These are phyloP conservation scores for Podosphaera leucotricha DNA, from an alignment of 2,329 filamentous ascomycete species.

Conservation along the genomic window DNA sequence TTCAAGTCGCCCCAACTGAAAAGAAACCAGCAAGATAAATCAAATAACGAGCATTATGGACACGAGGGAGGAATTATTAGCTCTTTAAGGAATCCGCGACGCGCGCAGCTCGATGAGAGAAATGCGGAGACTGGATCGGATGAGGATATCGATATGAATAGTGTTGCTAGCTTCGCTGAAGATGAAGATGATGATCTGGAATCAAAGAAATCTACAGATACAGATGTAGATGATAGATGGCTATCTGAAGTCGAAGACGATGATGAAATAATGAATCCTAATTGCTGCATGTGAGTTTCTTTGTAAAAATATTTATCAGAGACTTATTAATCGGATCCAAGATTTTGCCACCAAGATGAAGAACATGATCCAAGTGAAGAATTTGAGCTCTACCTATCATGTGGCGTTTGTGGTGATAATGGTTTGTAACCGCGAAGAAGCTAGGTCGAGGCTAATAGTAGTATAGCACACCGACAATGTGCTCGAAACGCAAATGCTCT, in stretches of 20 bases:
- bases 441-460: slow-evolving; percentile 19
- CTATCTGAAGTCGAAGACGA: slow-evolving; percentile 29
- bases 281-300: slow-evolving; percentile 39
- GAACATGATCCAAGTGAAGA: slow-evolving; percentile 63
- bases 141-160: slow-evolving; percentile 13
- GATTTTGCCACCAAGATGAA: slow-evolving; percentile 66
- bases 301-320: slow-evolving; percentile 3
- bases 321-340: slow-evolving; percentile 19
- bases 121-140: slow-evolving; percentile 15
- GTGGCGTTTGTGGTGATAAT: slow-evolving; percentile 56
- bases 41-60: slow-evolving; percentile 18
- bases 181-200: slow-evolving; percentile 26
- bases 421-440: slow-evolving; percentile 31
- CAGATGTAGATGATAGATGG: slow-evolving; percentile 32
- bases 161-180: slow-evolving; percentile 9
- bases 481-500: slow-evolving; percentile 48
- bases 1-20: too few relatives aligned
- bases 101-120: slow-evolving; percentile 17
- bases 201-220: slow-evolving; percentile 31
- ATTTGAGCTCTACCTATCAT: slow-evolving; percentile 57
- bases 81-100: slow-evolving; percentile 15
- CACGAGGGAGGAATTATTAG: slow-evolving; percentile 16
- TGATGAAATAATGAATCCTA: slow-evolving; percentile 25
- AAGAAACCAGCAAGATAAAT: slow-evolving; percentile 15
- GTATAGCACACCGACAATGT: slow-evolving; percentile 73